Base-by-base conservation (phyloP, 768 basidiomycete species). In the Auriscalpium microsporum region DNA sequence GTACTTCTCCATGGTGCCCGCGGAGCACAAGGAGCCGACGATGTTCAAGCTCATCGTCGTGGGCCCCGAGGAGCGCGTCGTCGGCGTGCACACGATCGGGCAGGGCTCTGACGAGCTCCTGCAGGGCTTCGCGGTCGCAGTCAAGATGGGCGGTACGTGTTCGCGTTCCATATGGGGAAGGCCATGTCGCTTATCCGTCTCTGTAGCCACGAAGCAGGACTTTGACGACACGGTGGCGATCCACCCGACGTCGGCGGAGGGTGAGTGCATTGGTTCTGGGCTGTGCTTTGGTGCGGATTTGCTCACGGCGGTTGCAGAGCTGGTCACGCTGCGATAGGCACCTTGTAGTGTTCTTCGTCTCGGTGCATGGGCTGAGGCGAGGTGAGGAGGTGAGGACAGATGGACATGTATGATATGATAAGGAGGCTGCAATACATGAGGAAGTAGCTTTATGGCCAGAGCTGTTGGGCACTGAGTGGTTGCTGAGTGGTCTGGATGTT, bases 41-140 rank as follows among this genome's bases (percentile, higher is more conserved):
- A 77, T 93, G 55, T 93, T 94, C 77, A 99, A 98, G 74, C 79
- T 99, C 37, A 74, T 99, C 63, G 83, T 83, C 53, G 82, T 81
- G 8, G 94, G 94, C 2, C 81, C 83, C 13, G 93, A 97, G 64
- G 94, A 98, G 70, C 89, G 87, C 64, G 87, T 99, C 42, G 92
- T 98, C n/a, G 96, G 96, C 10, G 73, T 97, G 46, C 96, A 98
- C 71, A 82, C 97, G 60, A 83, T 98, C 55, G 96, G 96, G 8
- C 65, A 77, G 58, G 96, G 96, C 45, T 89, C 87, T 64, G 96
- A 99, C 67, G 96, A 99, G 72, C 81, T 88, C 62, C 72, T 94
- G 72, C 96, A 99, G 77, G 95, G 95, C 59, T 97, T 96, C 70
- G 90, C 75, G 2, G 92, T 98, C n/a, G 96, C 96, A 11, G 77